A percentile compares a stretch with the other conserved stretches of the same genome.
Evolutionary conservation across 768 basidiomycete species (phyloP).

Genomic region (Asterophora lycoperdoides): DNA sequence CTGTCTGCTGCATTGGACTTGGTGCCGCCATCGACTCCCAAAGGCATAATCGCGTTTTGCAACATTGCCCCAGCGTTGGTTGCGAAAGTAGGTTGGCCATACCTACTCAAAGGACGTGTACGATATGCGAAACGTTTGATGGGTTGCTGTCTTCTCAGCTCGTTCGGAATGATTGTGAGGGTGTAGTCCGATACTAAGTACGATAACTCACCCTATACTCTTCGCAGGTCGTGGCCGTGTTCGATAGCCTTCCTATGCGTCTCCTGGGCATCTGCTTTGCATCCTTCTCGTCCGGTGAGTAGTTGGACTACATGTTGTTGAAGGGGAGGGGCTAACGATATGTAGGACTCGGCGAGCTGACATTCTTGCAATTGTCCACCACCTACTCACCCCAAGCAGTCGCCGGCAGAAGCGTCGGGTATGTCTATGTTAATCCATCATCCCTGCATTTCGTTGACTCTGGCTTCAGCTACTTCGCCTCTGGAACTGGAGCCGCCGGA

Average conservation of each 20-base stretch:
- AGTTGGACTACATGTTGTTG: background rate
- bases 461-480: slow-evolving; percentile 73
- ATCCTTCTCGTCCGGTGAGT: slow-evolving; percentile 77
- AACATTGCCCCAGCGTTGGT: slow-evolving; percentile 87
- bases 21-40: slow-evolving; percentile 86
- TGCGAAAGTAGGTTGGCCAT: slow-evolving; percentile 91
- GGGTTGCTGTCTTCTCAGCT: slow-evolving; percentile 73
- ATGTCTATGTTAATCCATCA: slow-evolving; percentile 15
- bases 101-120: slow-evolving; percentile 81
- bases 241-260: slow-evolving; percentile 59
- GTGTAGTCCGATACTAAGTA: background rate
- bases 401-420: slow-evolving; percentile 81
- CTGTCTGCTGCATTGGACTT: slow-evolving; percentile 94
- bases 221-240: slow-evolving; percentile 69
- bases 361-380: slow-evolving; percentile 90
- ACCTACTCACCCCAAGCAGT: slow-evolving; percentile 65
- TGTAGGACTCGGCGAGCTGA: slow-evolving; percentile 87
- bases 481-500: slow-evolving; percentile 92
- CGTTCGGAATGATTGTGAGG: slow-evolving; percentile 84
- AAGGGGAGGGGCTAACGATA: slow-evolving; percentile 3
- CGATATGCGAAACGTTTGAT: slow-evolving; percentile 71
- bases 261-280: slow-evolving; percentile 77
- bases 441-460: too few relatives aligned
- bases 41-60: slow-evolving; percentile 92
- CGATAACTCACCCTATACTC: background rate